Conservation (phyloP, 2,329 filamentous ascomycete species). For the Xylariomycetidae sp. region DNA sequence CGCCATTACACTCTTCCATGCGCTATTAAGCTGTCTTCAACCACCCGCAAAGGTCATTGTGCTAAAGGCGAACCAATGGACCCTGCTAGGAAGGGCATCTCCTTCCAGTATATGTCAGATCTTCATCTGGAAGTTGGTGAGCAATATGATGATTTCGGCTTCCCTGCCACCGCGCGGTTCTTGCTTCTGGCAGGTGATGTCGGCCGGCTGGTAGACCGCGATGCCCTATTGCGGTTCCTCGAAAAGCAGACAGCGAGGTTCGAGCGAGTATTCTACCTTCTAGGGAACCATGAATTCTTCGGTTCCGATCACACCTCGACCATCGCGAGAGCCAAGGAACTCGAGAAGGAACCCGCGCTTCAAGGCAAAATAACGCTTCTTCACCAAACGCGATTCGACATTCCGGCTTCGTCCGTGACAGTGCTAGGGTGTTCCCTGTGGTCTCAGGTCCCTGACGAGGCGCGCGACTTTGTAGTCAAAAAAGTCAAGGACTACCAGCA, state of each 20-base stretch:
- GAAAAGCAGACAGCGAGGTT: conserved; percentile 34
- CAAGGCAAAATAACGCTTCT: conserved; percentile 36
- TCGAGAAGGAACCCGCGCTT: conserved; percentile 34
- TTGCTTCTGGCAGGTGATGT: conserved; percentile 46
- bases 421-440: conserved; percentile 54
- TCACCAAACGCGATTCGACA: conserved; percentile 34
- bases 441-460: conserved; percentile 39
- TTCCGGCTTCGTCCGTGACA: conserved; percentile 35
- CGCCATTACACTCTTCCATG: too few relatives aligned
- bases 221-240: conserved; percentile 38
- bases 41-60: too few relatives aligned
- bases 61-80: too few relatives aligned
- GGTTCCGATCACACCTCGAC: conserved; percentile 32
- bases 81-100: too few relatives aligned
- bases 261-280: conserved; percentile 39
- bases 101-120: conserved; percentile 38
- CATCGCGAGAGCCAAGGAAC: conserved; percentile 29
- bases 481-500: conserved; percentile 48
- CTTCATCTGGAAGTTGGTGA: conserved; percentile 42
- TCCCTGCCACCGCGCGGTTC: conserved; percentile 33
- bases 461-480: conserved; percentile 31
- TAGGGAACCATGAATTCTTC: conserved; percentile 52
- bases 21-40: too few relatives aligned
- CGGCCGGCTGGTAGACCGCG: conserved; percentile 41
- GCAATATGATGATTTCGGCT: conserved; percentile 36